A percentile compares a stretch with the other conserved stretches of the same genome.
phyloP scores from a whole-genome alignment of 83 land plant species.

The Thuja plicata region DNA sequence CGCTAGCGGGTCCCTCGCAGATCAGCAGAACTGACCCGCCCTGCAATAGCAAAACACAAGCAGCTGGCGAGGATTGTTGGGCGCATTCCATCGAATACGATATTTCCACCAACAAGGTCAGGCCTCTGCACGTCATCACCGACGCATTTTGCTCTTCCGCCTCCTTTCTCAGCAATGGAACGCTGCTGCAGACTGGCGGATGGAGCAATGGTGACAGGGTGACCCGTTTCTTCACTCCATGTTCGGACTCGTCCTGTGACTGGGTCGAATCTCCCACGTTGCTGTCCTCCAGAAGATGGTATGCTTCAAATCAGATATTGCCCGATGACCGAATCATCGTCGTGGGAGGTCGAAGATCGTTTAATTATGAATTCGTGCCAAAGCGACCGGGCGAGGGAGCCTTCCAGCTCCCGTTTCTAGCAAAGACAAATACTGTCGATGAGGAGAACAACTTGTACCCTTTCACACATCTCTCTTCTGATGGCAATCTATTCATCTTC shows the following conservation, averaged over 20 bases:
- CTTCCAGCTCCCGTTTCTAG: conserved; percentile 1
- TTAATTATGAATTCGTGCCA: conserved; percentile 59
- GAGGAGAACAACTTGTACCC: conserved; percentile 10
- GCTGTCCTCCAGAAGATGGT: conserved; percentile 43
- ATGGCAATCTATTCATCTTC: background rate
- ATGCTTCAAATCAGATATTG: conserved; percentile 49
- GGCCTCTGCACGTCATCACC: conserved; percentile 41
- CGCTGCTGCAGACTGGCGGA: conserved; percentile 57
- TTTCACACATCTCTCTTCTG: background rate
- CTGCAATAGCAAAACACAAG: background rate
- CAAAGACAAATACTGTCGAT: background rate
- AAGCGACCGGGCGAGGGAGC: background rate
- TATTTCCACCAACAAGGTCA: conserved; percentile 30
- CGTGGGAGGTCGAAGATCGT: conserved; percentile 48
- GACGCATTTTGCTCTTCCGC: conserved; percentile 77
- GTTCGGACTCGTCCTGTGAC: conserved; percentile 25
- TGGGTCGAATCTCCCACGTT: conserved; percentile 33
- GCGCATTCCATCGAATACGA: conserved; percentile 68
- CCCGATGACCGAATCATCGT: conserved; percentile 48
- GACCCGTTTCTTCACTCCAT: conserved; percentile 36
- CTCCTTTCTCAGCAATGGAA: conserved; percentile 40
- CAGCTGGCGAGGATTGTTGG: conserved; percentile 21
- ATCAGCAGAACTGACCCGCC: background rate
- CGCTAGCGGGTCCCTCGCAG: conserved; percentile 39
- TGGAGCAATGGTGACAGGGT: conserved; percentile 23